Base-by-base conservation (phyloP, 805 yeast genomes). In the Candida morakotiae region DNA sequence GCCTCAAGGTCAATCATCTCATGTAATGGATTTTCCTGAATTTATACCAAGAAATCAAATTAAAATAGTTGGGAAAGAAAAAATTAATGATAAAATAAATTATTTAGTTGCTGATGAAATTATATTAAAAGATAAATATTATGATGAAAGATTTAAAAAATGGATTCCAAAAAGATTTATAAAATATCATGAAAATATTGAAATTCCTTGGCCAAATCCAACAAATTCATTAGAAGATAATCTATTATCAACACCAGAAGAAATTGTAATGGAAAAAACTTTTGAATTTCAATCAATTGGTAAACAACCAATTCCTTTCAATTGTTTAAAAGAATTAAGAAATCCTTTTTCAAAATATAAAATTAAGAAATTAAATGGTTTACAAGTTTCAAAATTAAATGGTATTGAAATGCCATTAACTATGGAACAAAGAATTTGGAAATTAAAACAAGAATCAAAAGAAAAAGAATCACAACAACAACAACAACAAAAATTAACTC, bases 131-230 rank as follows among this genome's bases (percentile, higher is more conserved):
- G 95, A 86, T 16, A 62, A 67, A 35, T 82, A 83, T 54, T 91
- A 75, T 58, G 95, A 88, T 53, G 77, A 75, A 31, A 77, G 82
- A 47, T 80, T 82, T 59, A 81, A 81, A 55, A 70, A 70, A 51
- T 75, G 82, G 71, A 62, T 87, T 67, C 95, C 95, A 21, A 77
- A 76, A 41, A 77, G 98, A 60, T 76, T 78, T 48, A 87, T 89
- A 18, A 75, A 74, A 45, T 80, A 84, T 47, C 81, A 83, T 49
- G 77, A 74, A 28, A 73, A 78, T 36, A 65, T 87, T 37, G 75
- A 79, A 44, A 80, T 89, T 35, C 97, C 97, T 37, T 91, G 95
- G 95, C 96, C 96, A 26, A 73, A 76, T 48, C 89, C 93, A 1
- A 42, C 44, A 14, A 21, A 27, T 11, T 78, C 70, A 21, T 46